Evolutionary conservation across 2,329 filamentous ascomycete species (phyloP).

Genomic region (Aspergillus persii): DNA sequence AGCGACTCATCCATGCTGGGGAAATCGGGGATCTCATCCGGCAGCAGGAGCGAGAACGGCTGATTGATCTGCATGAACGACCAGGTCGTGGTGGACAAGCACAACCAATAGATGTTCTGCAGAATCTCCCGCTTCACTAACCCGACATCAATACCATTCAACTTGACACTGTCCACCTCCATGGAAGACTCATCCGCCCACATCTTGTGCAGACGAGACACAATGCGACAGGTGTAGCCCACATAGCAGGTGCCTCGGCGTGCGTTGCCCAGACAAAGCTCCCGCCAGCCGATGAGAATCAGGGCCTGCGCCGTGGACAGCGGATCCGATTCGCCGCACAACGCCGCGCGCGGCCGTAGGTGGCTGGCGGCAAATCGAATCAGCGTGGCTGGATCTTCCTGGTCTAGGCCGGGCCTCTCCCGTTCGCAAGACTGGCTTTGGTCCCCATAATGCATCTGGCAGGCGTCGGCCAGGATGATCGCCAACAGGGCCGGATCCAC

Average conservation of each 20-base stretch:
- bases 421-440: not conserved
- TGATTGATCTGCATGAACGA: slow-evolving; percentile 2
- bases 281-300: slow-evolving; percentile 2
- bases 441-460: not conserved
- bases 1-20: not conserved
- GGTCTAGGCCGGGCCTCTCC: not conserved
- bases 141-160: not conserved
- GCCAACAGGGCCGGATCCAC: slow-evolving; percentile 2
- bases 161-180: not conserved
- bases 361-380: not conserved
- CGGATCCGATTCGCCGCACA: not conserved
- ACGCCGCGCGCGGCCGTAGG: not conserved
- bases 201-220: not conserved
- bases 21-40: not conserved
- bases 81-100: slow-evolving; percentile 1
- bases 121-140: slow-evolving; percentile 2
- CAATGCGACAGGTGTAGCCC: not conserved
- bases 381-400: not conserved
- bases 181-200: not conserved
- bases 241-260: slow-evolving; percentile 2
- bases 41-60: not conserved
- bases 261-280: not conserved
- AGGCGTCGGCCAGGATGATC: slow-evolving; percentile 3
- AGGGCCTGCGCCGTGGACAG: not conserved
- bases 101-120: slow-evolving; percentile 1